Conservation (phyloP, 257 asterid species). For the Handroanthus guayacan region DNA sequence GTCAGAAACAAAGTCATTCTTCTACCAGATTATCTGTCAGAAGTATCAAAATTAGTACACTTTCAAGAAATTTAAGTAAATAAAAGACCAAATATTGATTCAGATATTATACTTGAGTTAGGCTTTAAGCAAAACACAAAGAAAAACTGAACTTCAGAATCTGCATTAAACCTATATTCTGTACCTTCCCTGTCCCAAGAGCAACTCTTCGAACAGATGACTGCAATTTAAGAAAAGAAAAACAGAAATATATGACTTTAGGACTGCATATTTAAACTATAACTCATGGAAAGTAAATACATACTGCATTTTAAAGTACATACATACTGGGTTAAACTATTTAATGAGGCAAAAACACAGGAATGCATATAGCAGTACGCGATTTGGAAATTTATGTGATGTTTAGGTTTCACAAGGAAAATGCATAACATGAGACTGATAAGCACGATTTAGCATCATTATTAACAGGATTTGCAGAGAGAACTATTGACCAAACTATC, state of each 20-base stretch:
- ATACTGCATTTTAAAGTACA: neutral
- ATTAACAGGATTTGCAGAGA: neutral
- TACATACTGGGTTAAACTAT: too few relatives aligned
- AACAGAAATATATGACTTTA: constrained; percentile 28
- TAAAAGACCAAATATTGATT: neutral
- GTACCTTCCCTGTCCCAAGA: constrained; percentile 84
- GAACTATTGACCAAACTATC: constrained; percentile 11
- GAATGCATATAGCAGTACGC: neutral
- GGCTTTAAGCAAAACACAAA: neutral
- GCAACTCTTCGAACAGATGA: constrained; percentile 91
- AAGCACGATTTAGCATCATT: neutral
- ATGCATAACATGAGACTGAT: constrained; percentile 9
- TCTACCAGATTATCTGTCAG: neutral
- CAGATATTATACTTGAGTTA: constrained; percentile 11
- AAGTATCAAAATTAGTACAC: neutral
- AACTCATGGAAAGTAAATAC: constrained; percentile 18
- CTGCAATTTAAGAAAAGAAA: constrained; percentile 50
- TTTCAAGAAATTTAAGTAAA: neutral
- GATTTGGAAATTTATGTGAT: neutral
- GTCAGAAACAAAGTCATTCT: constrained; percentile 1
- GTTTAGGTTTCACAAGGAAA: neutral
- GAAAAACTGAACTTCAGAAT: constrained; percentile 17
- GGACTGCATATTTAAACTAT: constrained; percentile 29
- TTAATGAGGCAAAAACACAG: too few relatives aligned
- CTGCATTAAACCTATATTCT: constrained; percentile 27